These are phyloP conservation scores for Fusarium devonianum DNA, from an alignment of 2,329 filamentous ascomycete species.

Conservation along the genomic window DNA sequence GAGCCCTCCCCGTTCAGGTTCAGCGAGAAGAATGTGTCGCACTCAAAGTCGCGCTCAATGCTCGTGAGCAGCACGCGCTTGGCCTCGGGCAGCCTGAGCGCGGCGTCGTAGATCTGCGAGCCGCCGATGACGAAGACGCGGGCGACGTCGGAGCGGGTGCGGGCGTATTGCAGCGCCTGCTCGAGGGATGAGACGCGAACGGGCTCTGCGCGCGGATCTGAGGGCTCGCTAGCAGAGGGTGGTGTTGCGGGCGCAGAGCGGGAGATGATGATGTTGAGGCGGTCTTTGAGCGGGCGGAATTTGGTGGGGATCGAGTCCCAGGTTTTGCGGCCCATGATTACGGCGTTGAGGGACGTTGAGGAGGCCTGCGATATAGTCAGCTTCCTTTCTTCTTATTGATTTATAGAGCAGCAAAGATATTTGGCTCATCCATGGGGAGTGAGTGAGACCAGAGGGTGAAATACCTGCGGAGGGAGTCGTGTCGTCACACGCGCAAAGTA, in stretches of 20 bases:
- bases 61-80: constrained; percentile 73
- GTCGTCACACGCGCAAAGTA: constrained; percentile 94
- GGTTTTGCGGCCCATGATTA: constrained; percentile 97
- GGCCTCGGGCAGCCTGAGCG: constrained; percentile 66
- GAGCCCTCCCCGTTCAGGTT: constrained; percentile 52
- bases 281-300: constrained; percentile 80
- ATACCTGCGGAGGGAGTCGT: constrained; percentile 58
- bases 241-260: constrained; percentile 51
- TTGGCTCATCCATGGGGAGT: background rate
- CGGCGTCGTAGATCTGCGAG: constrained; percentile 80
- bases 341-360: constrained; percentile 66
- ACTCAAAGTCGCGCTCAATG: constrained; percentile 73
- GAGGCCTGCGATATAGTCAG: constrained; percentile 38
- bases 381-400: background rate
- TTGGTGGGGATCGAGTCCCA: constrained; percentile 86
- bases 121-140: constrained; percentile 90
- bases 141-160: constrained; percentile 52
- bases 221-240: constrained; percentile 9
- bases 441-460: background rate
- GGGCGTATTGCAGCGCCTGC: constrained; percentile 60
- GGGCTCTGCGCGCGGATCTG: constrained; percentile 48
- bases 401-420: background rate
- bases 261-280: constrained; percentile 84
- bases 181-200: constrained; percentile 67
- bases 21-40: constrained; percentile 78